Evolutionary conservation across 306 rosid species (phyloP), one percentile per base, ranked within the genome.

Genomic region (Begonia fuchsioides): DNA sequence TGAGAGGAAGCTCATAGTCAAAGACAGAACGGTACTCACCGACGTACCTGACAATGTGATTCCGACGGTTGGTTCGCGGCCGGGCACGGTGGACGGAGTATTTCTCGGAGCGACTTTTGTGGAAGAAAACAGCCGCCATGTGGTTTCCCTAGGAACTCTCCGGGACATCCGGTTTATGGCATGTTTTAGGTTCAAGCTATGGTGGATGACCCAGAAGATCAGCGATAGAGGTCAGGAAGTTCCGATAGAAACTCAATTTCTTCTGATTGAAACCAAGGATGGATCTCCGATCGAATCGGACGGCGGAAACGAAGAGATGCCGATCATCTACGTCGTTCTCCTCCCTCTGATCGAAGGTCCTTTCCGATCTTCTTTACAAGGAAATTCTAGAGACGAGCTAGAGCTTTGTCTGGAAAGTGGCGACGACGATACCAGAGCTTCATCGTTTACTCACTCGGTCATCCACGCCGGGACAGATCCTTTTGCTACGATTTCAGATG

Each of bases 121-220:
- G 4, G 60, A 58, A 14, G 66, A 61, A 15, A 76, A 73, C 18
- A 76, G 80, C 72, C 64, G 74, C 10, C 97, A 90, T 53, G 87
- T 90, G 44, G 53, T 82, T 44, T 32, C 79, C 0, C 20, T 90
- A 0, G 97, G 97, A 8, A 64, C 65, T 0, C 44, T 84, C 1
- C 66, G 55, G 8, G 76, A 74, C 19, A 79, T 81, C 12, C 72
- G 94, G 17, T 90, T 90, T 74, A 26, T 79, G 64, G 82, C 97
- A 15, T 75, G 87, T 52, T 90, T 90, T 50, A 68, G 97, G 40
- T 90, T 90, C 81, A 90, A 90, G 79, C 46, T 90, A 0, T 90
- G 95, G 95, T 90, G 95, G 98, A 90, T 90, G 98, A 71, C 94
- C 8, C 98, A 90, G 54, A 85, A 73, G 39, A 85, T 81, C 94